Base-by-base conservation (phyloP, 495 filamentous ascomycete species). In the Lophium mytilinum region DNA sequence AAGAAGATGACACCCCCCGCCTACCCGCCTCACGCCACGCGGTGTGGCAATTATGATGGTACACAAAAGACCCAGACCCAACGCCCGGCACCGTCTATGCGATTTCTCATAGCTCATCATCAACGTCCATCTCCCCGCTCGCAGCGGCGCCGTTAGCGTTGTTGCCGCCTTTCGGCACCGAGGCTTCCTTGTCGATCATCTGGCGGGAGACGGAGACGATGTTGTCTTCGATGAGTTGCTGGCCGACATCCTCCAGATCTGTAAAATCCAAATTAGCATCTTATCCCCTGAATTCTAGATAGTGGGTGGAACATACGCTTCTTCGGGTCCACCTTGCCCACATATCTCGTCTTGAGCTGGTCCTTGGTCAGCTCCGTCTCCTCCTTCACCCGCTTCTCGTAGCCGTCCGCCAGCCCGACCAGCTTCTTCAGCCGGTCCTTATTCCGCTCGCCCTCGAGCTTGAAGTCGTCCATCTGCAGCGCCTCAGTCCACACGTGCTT, bases 401-500 rank as follows among this genome's bases (percentile, higher is more conserved):
- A 98, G 50, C 93, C 91, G 61, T 97, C 93, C 5, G 93, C 89
- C 45, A 98, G 80, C 50, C 75, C 79, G 53, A 97, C 94, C 46
- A 98, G 82, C 66, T 85, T 83, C 77, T 90, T 80, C 74, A 98
- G 82, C 50, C 85, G 80, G 30, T 93, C 90, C 62, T 86, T 85
- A 63, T 96, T 98, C 66, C 86, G 78, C 57, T 80, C 74, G 21
- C 84, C 89, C 70, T 96, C 92, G 56, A 83, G 76, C 48, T 83
- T 80, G 81, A 97, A 98, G 71, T 97, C 90, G 50, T 91, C 88
- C 94, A 98, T 97, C 70, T 94, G 83, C 64, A 98, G 73, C 9
- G 90, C 93, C 71, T 98, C 93, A 4, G 93, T 98, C 93, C 93
- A 98, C 43, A 96, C 91, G 55, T 95, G 91, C 79, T 98, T 98